phyloP scores from a whole-genome alignment of 768 basidiomycete species.

The Daedaleopsis nitida region DNA sequence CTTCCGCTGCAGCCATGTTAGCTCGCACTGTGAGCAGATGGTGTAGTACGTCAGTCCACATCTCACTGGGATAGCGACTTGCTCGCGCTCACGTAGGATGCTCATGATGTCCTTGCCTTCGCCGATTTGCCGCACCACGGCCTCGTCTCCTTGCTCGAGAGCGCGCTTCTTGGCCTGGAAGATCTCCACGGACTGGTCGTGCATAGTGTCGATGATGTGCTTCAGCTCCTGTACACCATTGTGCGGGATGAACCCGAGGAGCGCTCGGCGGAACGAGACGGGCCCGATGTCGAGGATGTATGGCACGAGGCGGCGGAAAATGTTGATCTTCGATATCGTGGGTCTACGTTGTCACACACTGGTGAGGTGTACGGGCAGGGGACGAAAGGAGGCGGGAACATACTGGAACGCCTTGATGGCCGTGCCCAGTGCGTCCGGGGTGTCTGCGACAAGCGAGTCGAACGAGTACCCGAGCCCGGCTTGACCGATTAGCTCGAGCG shows the following conservation, averaged over 20 bases:
- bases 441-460: slow-evolving; percentile 37
- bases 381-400: background rate
- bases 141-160: slow-evolving; percentile 27
- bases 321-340: background rate
- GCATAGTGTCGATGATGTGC: slow-evolving; percentile 1
- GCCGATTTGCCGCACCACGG: slow-evolving; percentile 28
- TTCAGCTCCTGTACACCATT: background rate
- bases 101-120: slow-evolving; percentile 53
- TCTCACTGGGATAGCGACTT: background rate
- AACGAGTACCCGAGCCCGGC: slow-evolving; percentile 45
- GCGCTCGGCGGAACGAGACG: background rate
- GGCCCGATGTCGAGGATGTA: background rate
- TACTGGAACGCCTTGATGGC: slow-evolving; percentile 31
- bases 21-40: slow-evolving; percentile 20
- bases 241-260: slow-evolving; percentile 7
- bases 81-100: slow-evolving; percentile 41
- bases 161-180: slow-evolving; percentile 34
- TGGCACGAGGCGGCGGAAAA: slow-evolving; percentile 3
- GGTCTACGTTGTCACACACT: background rate
- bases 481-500: slow-evolving; percentile 43
- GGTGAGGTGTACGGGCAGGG: background rate
- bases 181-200: slow-evolving; percentile 22
- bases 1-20: slow-evolving; percentile 16
- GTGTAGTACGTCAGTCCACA: no score
- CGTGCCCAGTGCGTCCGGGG: background rate